A percentile compares a stretch with the other conserved stretches of the same genome.
phyloP scores from a whole-genome alignment of 2,329 filamentous ascomycete genomes.

The Simplicillium aogashimaense region DNA sequence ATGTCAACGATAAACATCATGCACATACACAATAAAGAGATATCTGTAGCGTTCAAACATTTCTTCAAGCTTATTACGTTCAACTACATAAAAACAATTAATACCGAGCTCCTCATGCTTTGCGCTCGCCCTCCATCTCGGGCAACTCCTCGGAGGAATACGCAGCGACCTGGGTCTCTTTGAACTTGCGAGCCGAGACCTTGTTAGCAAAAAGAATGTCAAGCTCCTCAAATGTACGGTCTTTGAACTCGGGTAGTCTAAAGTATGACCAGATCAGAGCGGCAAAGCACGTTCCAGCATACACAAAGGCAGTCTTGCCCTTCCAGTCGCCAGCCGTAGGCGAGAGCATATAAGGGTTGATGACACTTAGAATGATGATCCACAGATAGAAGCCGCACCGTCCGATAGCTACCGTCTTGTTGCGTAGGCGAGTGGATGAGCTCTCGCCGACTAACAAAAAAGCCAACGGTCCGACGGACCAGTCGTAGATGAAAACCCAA shows the following conservation, averaged over 20 bases:
- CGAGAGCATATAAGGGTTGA: slow-evolving; percentile 9
- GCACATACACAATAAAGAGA: no score
- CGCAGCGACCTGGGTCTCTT: neutral
- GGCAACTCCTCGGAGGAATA: no score
- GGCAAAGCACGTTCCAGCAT: slow-evolving; percentile 7
- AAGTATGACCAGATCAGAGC: slow-evolving; percentile 14
- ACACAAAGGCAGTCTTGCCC: slow-evolving; percentile 14
- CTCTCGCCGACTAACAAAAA: slow-evolving; percentile 27
- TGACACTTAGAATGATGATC: slow-evolving; percentile 9
- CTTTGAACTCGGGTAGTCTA: slow-evolving; percentile 15
- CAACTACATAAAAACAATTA: no score
- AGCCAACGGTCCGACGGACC: slow-evolving; percentile 25
- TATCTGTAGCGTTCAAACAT: no score
- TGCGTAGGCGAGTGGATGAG: slow-evolving; percentile 23
- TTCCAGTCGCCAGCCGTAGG: slow-evolving; percentile 19
- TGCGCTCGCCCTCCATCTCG: no score
- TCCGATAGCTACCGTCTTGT: slow-evolving; percentile 24
- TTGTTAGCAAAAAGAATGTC: slow-evolving; percentile 17
- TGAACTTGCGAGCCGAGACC: slow-evolving; percentile 1
- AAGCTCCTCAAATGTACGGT: slow-evolving; percentile 16
- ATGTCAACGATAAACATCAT: no score
- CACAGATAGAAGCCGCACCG: slow-evolving; percentile 10
- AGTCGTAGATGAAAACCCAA: slow-evolving; percentile 26
- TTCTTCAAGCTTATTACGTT: no score
- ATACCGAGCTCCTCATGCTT: no score